phyloP scores from a whole-genome alignment of 2,329 filamentous ascomycete species.

The Periconia digitata region DNA sequence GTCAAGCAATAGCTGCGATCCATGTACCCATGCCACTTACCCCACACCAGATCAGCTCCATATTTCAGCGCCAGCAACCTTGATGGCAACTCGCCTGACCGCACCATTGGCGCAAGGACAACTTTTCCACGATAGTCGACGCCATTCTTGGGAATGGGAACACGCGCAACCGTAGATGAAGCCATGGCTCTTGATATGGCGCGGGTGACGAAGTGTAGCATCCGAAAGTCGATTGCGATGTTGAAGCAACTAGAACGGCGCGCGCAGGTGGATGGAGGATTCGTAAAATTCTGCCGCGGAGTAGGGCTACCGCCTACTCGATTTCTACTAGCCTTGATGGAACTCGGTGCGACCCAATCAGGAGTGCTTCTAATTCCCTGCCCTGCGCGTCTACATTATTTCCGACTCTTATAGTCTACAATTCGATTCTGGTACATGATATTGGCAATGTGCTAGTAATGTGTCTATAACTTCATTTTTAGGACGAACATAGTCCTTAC shows the following conservation, averaged over 20 bases:
- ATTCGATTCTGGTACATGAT: no score
- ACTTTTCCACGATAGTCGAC: slow-evolving; percentile 94
- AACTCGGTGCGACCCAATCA: no score
- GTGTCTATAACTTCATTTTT: background rate
- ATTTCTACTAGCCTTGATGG: no score
- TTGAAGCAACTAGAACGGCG: background rate
- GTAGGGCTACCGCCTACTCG: background rate
- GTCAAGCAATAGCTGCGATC: background rate
- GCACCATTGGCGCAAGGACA: slow-evolving; percentile 96
- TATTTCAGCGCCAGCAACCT: slow-evolving; percentile 88
- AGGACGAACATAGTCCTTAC: no score
- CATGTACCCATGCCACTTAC: slow-evolving; percentile 49
- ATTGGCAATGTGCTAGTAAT: background rate
- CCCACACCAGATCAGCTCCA: slow-evolving; percentile 96
- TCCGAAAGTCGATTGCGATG: slow-evolving; percentile 16
- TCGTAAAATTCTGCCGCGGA: background rate
- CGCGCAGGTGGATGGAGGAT: background rate
- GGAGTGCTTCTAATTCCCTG: no score
- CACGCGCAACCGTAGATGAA: slow-evolving; percentile 52
- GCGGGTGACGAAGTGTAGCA: slow-evolving; percentile 40
- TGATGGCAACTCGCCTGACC: slow-evolving; percentile 92
- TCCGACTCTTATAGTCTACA: no score
- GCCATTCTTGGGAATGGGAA: slow-evolving; percentile 83
- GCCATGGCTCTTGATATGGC: slow-evolving; percentile 35
- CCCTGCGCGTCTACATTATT: no score